phyloP scores from a whole-genome alignment of 78 protist species.

The Bodo saltans region DNA sequence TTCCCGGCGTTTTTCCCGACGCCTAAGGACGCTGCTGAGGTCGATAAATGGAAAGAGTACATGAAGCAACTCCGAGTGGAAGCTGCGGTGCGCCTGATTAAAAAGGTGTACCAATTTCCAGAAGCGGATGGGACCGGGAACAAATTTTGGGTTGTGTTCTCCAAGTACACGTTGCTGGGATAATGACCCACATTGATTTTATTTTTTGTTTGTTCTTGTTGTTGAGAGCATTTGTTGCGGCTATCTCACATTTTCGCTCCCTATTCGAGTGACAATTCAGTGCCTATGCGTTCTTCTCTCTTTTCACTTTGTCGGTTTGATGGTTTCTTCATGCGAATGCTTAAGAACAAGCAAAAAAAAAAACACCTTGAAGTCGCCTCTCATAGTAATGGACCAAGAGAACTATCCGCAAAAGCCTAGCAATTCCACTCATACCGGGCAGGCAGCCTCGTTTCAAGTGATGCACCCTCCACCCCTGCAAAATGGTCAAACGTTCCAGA shows the following conservation, averaged over 20 bases:
- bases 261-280: not conserved
- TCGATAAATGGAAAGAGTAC: slow-evolving; percentile 22
- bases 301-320: not conserved
- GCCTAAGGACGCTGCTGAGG: not conserved
- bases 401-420: too few relatives aligned
- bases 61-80: slow-evolving; percentile 79
- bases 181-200: too few relatives aligned
- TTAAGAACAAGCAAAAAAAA: too few relatives aligned
- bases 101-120: slow-evolving; percentile 46
- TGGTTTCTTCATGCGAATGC: too few relatives aligned
- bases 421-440: too few relatives aligned
- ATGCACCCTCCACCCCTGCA: too few relatives aligned
- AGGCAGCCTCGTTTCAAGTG: too few relatives aligned
- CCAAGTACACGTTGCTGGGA: slow-evolving; percentile 72
- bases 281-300: not conserved
- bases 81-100: slow-evolving; percentile 54
- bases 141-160: slow-evolving; percentile 82
- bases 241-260: not conserved
- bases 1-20: slow-evolving; percentile 24
- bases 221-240: not conserved
- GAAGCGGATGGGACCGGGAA: not conserved
- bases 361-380: too few relatives aligned
- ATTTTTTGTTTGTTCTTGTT: not conserved
- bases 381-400: too few relatives aligned
- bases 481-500: too few relatives aligned